Percentiles rank a stretch among this genome's conserved stretches.
Conservation (phyloP, 495 filamentous ascomycete genomes). For the Chaetomium tenue region DNA sequence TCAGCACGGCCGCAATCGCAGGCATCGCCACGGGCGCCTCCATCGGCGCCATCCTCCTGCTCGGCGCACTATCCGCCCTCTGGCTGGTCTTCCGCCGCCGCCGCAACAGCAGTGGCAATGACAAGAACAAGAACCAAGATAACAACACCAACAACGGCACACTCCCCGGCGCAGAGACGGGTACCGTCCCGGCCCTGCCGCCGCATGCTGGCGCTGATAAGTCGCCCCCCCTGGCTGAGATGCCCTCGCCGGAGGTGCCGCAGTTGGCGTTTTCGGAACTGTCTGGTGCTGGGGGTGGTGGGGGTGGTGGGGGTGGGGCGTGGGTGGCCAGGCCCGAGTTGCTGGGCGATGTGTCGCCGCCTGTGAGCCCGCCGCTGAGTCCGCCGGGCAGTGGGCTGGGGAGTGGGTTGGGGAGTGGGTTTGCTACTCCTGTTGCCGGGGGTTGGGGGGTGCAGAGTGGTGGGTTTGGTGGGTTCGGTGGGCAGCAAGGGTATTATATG, state of each 20-base stretch:
- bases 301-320: not conserved
- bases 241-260: slow-evolving; percentile 10
- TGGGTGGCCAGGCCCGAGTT: slow-evolving; percentile 4
- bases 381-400: no score
- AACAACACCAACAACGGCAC: not conserved
- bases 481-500: not conserved
- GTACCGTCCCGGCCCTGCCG: no score
- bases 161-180: not conserved
- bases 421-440: no score
- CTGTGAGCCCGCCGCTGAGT: not conserved
- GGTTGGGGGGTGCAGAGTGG: not conserved
- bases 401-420: no score
- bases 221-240: not conserved
- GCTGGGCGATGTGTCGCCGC: slow-evolving; percentile 5
- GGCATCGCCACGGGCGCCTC: slow-evolving; percentile 28
- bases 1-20: slow-evolving; percentile 25
- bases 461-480: not conserved
- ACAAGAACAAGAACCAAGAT: not conserved
- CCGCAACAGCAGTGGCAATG: slow-evolving; percentile 1
- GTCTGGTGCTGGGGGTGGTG: not conserved
- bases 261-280: not conserved
- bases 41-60: slow-evolving; percentile 16
- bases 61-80: slow-evolving; percentile 20
- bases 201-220: not conserved
- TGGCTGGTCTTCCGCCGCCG: slow-evolving; percentile 25